Evolutionary conservation across 1,139 yeast species (phyloP).

Genomic region (Blastobotrys illinoisensis): DNA sequence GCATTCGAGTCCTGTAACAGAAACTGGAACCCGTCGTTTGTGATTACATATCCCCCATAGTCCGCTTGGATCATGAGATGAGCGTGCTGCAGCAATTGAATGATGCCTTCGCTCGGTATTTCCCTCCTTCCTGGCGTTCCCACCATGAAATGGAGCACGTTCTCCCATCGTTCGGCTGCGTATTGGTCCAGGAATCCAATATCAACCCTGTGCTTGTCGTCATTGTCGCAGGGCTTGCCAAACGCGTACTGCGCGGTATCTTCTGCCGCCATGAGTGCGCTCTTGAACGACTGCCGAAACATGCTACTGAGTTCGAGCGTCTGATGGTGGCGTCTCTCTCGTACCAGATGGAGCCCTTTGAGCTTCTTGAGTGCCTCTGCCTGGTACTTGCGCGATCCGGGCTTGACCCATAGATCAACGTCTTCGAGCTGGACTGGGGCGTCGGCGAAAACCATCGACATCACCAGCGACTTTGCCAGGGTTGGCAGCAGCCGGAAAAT

Average conservation of each 20-base stretch:
- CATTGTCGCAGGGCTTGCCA: slow-evolving; percentile 49
- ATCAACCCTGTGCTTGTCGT: slow-evolving; percentile 50
- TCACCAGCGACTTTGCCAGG: slow-evolving; percentile 79
- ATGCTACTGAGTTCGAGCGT: slow-evolving; percentile 62
- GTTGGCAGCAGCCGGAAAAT: slow-evolving; percentile 83
- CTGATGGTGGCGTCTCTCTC: slow-evolving; percentile 52
- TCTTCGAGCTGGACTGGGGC: slow-evolving; percentile 63
- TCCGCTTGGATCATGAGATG: slow-evolving; percentile 67
- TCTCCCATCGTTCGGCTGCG: slow-evolving; percentile 89
- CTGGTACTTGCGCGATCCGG: slow-evolving; percentile 43
- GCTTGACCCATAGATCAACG: slow-evolving; percentile 71
- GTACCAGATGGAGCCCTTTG: slow-evolving; percentile 67
- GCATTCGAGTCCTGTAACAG: slow-evolving; percentile 87
- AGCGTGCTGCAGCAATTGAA: slow-evolving; percentile 49
- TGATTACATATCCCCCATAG: slow-evolving; percentile 55
- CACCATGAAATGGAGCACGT: slow-evolving; percentile 94
- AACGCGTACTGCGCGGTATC: slow-evolving; percentile 39
- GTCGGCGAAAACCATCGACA: slow-evolving; percentile 82
- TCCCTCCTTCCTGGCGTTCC: slow-evolving; percentile 42
- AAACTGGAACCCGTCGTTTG: slow-evolving; percentile 91
- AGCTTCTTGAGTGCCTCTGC: slow-evolving; percentile 76
- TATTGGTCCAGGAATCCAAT: slow-evolving; percentile 65
- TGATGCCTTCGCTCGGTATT: slow-evolving; percentile 45
- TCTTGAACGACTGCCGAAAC: slow-evolving; percentile 69
- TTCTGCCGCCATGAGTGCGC: slow-evolving; percentile 79